A percentile compares a stretch with the other conserved stretches of the same genome.
phyloP scores from a whole-genome alignment of 176 grass and related monocot genomes.

The Ampelocalamus luodianensis region DNA sequence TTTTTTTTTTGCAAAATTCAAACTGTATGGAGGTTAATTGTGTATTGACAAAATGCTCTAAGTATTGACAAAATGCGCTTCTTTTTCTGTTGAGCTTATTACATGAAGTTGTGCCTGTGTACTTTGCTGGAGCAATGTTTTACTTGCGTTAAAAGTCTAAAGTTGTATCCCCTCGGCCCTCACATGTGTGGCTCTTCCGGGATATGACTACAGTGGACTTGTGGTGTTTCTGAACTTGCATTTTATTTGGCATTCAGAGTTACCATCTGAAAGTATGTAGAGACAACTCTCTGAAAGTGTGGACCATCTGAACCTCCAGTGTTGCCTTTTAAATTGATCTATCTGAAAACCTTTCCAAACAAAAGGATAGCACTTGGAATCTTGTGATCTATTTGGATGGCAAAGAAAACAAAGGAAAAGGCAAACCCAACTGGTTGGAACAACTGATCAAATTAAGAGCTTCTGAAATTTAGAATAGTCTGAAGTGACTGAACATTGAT shows the following conservation, averaged over 20 bases:
- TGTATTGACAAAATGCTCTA: neutral
- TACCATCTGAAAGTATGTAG: neutral
- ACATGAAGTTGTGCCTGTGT: neutral
- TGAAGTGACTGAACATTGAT: neutral
- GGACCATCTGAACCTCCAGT: neutral
- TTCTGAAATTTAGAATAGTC: neutral
- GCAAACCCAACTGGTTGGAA: neutral
- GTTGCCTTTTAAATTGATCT: neutral
- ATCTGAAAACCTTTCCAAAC: neutral
- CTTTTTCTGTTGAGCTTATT: neutral
- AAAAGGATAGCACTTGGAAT: neutral
- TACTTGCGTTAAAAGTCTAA: neutral
- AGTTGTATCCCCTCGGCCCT: no score
- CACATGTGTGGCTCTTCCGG: neutral
- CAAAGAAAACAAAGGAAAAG: no score
- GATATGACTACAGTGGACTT: neutral
- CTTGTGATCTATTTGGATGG: neutral
- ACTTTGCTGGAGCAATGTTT: neutral
- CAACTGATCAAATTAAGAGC: neutral
- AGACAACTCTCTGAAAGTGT: neutral
- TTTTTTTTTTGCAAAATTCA: neutral
- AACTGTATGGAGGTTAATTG: neutral
- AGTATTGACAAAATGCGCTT: neutral
- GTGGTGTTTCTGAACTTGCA: neutral
- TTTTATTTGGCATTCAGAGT: neutral